Conservation (phyloP, 306 rosid species). For the Lupinus albus region DNA sequence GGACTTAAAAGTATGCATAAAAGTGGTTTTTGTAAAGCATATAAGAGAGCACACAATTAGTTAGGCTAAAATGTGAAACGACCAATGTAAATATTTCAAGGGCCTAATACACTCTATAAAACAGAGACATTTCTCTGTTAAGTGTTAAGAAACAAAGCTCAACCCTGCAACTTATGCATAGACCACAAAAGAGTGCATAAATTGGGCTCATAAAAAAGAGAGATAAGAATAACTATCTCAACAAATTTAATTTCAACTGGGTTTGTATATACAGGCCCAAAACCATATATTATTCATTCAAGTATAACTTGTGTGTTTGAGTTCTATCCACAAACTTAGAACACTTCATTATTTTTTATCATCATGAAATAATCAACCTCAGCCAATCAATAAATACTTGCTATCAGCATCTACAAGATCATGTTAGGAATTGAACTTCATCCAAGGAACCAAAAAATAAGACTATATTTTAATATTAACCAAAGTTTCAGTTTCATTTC, state of each 20-base stretch:
- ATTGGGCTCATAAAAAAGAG: background rate
- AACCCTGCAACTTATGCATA: background rate
- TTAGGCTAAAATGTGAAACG: background rate
- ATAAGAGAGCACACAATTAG: background rate
- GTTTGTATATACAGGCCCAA: slow-evolving; percentile 4
- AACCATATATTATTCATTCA: background rate
- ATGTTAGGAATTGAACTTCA: slow-evolving; percentile 25
- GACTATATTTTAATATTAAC: background rate
- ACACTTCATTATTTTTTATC: slow-evolving; percentile 8
- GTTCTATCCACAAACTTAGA: slow-evolving; percentile 49
- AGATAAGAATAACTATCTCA: background rate
- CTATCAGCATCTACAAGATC: slow-evolving; percentile 38
- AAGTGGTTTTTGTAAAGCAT: background rate
- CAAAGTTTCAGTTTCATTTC: slow-evolving; percentile 15
- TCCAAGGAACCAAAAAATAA: slow-evolving; percentile 6
- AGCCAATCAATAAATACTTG: slow-evolving; percentile 48
- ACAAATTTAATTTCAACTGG: background rate
- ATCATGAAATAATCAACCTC: slow-evolving; percentile 7
- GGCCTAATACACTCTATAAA: background rate
- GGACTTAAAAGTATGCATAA: too few species aligned
- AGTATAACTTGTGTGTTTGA: background rate
- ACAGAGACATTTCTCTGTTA: background rate
- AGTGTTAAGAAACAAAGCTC: background rate
- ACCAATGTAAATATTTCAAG: background rate
- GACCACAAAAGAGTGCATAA: background rate